Conservation (phyloP, 1,284 basidiomycete species). For the Tilletiaria anomala region DNA sequence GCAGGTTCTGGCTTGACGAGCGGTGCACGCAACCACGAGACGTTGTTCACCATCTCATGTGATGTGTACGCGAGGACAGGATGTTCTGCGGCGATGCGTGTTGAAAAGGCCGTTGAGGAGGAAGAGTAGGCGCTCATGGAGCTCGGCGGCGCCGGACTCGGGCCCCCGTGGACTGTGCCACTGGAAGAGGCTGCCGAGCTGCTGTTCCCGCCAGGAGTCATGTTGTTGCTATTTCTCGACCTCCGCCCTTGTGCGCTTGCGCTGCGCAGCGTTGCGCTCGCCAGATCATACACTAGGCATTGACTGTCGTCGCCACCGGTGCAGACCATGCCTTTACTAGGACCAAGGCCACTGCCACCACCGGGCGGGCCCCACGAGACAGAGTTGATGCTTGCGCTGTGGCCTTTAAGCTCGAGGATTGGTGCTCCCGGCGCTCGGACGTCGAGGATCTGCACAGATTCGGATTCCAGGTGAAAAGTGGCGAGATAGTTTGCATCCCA, state of each 20-base stretch:
- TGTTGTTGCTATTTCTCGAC: conserved; percentile 19
- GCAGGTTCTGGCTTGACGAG: conserved; percentile 8
- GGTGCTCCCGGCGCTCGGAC: conserved; percentile 37
- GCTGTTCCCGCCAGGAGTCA: too few species aligned
- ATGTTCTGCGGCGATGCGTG: conserved; percentile 18
- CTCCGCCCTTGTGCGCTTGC: conserved; percentile 34
- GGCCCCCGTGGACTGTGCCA: conserved; percentile 7
- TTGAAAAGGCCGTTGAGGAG: background rate
- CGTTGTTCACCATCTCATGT: conserved; percentile 37
- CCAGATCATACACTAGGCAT: conserved; percentile 36
- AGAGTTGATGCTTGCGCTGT: conserved; percentile 31
- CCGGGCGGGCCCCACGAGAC: conserved; percentile 37
- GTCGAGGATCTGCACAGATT: conserved; percentile 36
- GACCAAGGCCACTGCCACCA: conserved; percentile 3
- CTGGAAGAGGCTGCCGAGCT: background rate
- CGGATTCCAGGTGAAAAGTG: conserved; percentile 35
- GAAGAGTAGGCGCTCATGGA: background rate
- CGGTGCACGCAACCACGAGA: conserved; percentile 29
- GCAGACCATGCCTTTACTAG: conserved; percentile 37
- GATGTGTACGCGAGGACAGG: conserved; percentile 34
- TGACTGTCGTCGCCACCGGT: conserved; percentile 36
- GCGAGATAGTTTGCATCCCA: conserved; percentile 40
- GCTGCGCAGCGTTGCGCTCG: conserved; percentile 29
- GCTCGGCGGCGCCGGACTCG: conserved; percentile 17
- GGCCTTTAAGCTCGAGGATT: conserved; percentile 35